Evolutionary conservation across 2,329 filamentous ascomycete species (phyloP), one percentile per base, ranked within the genome.

Genomic region (Paraphaeosphaeria sporulosa): DNA sequence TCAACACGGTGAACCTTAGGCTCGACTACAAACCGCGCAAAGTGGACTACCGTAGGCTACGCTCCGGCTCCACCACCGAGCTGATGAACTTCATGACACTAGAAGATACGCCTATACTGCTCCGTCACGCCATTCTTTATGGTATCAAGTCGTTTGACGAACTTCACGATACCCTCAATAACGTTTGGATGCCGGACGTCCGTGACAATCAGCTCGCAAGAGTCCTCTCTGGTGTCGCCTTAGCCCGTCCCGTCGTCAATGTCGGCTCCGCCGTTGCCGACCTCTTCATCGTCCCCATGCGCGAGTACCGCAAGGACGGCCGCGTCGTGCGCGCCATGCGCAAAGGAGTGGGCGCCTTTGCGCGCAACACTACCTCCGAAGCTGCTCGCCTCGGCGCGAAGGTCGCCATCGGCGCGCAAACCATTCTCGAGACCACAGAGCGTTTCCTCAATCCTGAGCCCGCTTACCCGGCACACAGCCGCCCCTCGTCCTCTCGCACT

Each of bases 11-110:
- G 25, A 89, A 89, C 2, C 85, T 99, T 58, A 93, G 91, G 71
- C 87, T 96, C 3, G 95, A 99, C 78, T 99, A 99, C 81, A 99
- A 99, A 76, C 95, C 95, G 9, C 98, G 99, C 78, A 88, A 93
- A n/a, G 92, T 99, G 19, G 94, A 99, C 76, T 99, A 99, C 69
- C 92, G 89, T 0, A 94, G 94, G 3, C 85, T 99, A 3, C 89
- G 94, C 27, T 97, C 95, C 1, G 95, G 95, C 1, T 93, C 92
- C 66, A 98, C 95, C 0, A 96, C 93, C 0, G 95, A 99, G 76
- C 96, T 99, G 72, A 98, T 98, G 94, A 99, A 99, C 77, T 97
- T 99, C 75, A 86, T 99, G 65, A 91, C 94, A 15, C 86, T 99
- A 1, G 95, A 99, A 68, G 90, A 92, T 65, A 89, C 95, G 2